Percentiles rank a stretch among this genome's conserved stretches.
Evolutionary conservation across 768 basidiomycete genomes (phyloP).

Genomic region (Psilocybe tampanensis): DNA sequence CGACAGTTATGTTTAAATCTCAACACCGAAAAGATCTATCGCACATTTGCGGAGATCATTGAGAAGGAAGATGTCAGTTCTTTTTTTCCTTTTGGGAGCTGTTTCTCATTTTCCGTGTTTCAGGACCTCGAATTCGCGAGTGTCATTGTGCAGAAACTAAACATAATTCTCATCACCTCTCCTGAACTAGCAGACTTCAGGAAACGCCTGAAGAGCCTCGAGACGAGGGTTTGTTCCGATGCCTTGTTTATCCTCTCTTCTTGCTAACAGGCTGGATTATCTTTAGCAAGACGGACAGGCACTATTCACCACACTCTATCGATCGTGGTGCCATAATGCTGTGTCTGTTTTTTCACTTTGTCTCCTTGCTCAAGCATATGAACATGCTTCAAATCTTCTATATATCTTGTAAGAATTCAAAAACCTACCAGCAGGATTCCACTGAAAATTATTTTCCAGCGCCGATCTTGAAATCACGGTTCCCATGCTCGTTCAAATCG

Average conservation of each 20-base stretch:
- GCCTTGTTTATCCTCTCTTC: not conserved
- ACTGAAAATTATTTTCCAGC: conserved; percentile 39
- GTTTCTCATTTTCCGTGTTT: not conserved
- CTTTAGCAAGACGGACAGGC: conserved; percentile 94
- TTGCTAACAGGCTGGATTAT: not conserved
- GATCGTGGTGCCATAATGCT: conserved; percentile 99
- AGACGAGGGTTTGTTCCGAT: conserved; percentile 71
- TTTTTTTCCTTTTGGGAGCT: not conserved
- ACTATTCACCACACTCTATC: conserved; percentile 89
- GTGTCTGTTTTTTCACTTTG: conserved; percentile 97
- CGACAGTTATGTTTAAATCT: conserved; percentile 92
- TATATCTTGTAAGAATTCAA: conserved; percentile 77
- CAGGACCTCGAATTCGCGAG: conserved; percentile 98
- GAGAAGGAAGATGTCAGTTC: conserved; percentile 91
- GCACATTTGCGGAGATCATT: conserved; percentile 94
- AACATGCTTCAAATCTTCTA: conserved; percentile 95
- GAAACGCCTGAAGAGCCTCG: conserved; percentile 88
- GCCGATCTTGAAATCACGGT: conserved; percentile 98
- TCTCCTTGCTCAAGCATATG: conserved; percentile 96
- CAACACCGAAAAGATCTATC: conserved; percentile 94
- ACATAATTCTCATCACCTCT: conserved; percentile 94
- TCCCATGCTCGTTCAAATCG: conserved; percentile 90
- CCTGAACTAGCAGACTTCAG: conserved; percentile 96
- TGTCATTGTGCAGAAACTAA: conserved; percentile 96
- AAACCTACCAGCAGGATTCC: not conserved